These are phyloP conservation scores for Phlebiopsis gigantea DNA, from an alignment of 768 basidiomycete species.

Conservation along the genomic window DNA sequence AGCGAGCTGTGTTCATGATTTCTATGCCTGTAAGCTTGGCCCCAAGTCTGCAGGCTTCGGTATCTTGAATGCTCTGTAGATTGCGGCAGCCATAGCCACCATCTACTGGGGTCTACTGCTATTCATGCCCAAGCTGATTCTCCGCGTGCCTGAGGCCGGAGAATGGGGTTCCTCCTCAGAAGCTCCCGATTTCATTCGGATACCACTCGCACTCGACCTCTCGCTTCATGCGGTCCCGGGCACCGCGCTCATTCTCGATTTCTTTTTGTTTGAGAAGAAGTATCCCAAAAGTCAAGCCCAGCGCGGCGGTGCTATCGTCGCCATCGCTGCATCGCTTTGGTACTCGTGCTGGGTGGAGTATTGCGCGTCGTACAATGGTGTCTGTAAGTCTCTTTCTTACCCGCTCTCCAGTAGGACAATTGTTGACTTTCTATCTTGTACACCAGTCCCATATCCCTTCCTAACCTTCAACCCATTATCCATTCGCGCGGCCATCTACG, in stretches of 20 bases:
- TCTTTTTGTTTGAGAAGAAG: slow-evolving; percentile 57
- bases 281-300: slow-evolving; percentile 36
- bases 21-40: slow-evolving; percentile 54
- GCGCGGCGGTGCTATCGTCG: slow-evolving; percentile 28
- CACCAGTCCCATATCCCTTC: slow-evolving; percentile 81
- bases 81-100: slow-evolving; percentile 41
- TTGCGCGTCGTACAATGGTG: slow-evolving; percentile 54
- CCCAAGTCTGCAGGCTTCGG: not conserved
- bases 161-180: slow-evolving; percentile 27
- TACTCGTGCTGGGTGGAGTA: slow-evolving; percentile 68
- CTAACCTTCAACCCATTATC: slow-evolving; percentile 52
- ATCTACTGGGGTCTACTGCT: slow-evolving; percentile 70
- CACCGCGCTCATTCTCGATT: slow-evolving; percentile 55
- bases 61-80: slow-evolving; percentile 21
- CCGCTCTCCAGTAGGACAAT: not conserved
- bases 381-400: slow-evolving; percentile 38
- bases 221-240: slow-evolving; percentile 61
- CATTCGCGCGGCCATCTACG: slow-evolving; percentile 57
- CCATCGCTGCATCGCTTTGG: slow-evolving; percentile 31
- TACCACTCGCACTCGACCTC: slow-evolving; percentile 45
- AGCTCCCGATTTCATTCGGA: slow-evolving; percentile 23
- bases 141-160: slow-evolving; percentile 23
- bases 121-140: slow-evolving; percentile 52
- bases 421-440: not conserved
- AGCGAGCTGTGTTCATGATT: slow-evolving; percentile 55